Conservation (phyloP, 2,329 filamentous ascomycete genomes). For the Xylariales sp. region DNA sequence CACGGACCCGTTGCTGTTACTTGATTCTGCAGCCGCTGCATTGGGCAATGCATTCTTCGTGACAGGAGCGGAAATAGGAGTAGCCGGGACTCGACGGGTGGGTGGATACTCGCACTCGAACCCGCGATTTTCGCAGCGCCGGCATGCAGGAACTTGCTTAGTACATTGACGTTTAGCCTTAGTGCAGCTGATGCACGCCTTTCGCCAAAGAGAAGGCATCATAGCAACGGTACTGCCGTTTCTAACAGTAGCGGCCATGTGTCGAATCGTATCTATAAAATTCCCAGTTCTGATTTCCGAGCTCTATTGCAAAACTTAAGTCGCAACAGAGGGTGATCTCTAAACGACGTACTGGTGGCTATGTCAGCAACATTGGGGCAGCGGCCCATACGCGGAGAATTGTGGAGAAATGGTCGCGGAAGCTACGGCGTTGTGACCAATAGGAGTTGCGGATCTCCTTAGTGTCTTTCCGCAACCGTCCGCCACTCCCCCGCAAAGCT, state of each 20-base stretch:
- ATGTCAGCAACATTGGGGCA: too few species aligned
- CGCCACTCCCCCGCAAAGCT: neutral
- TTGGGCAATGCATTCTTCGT: too few species aligned
- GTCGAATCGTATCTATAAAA: too few species aligned
- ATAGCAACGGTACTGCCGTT: neutral
- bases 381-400: slow-evolving; percentile 3
- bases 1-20: too few species aligned
- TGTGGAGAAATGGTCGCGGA: neutral
- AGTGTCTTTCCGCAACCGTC: neutral
- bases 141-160: slow-evolving; percentile 28
- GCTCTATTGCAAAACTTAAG: too few species aligned
- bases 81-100: slow-evolving; percentile 11
- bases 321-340: too few species aligned
- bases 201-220: slow-evolving; percentile 19
- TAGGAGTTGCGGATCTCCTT: neutral
- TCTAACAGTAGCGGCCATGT: neutral
- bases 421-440: neutral
- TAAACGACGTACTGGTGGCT: too few species aligned
- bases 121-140: slow-evolving; percentile 22
- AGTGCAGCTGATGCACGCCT: slow-evolving; percentile 31
- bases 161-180: slow-evolving; percentile 33
- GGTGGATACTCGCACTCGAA: slow-evolving; percentile 20
- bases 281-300: too few species aligned
- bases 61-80: too few species aligned
- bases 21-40: too few species aligned